Base-by-base conservation (phyloP, 2,329 filamentous ascomycete genomes). In the Aspergillus ochraceoroseus region DNA sequence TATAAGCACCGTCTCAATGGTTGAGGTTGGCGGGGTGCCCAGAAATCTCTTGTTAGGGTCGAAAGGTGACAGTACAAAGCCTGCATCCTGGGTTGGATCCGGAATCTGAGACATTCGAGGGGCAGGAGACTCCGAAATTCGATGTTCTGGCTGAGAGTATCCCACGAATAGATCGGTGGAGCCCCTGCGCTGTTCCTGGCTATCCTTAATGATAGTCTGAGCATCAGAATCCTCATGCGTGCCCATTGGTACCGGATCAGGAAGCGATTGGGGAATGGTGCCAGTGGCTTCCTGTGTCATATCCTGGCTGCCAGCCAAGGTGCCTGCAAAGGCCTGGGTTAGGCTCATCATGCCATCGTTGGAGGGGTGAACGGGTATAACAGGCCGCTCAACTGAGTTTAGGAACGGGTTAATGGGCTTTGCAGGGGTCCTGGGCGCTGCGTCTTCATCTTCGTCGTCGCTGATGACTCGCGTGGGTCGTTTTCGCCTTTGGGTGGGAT, bases 241-340 rank as follows among this genome's bases (percentile, higher is more conserved):
- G 26, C 74, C 74, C 3, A 82, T 79, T 60, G 80, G 58, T 7
- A 63, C 63, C 15, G 75, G 75, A 9, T 73, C 71, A n/a, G 76
- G 73, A 13, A 77, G 57, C 3, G 59, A 56, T 26, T 54, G 52
- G 1, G 51, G 62, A 29, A 77, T 72, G 13, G 68, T 67, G 7
- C 76, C 51, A 7, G 74, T 76, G 46, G 76, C 72, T 47, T 71
- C 63, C 44, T 73, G 57, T 11, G 52, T 59, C 11, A 64, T 63
- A 2, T 61, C 59, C 33, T 74, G 66, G 44, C 72, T 70, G 25
- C 77, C 80, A 32, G 85, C 87, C 79, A 95, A 84, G 1, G 88
- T 95, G 8, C 87, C 87, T 4, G 85, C 85, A 59, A 95, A 95
- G 47, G 92, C 90, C 55, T 95, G 89, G 0, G 87, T 94, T 30